These are phyloP conservation scores for Petrea volubilis DNA, from an alignment of 257 asterid genomes.

Conservation along the genomic window DNA sequence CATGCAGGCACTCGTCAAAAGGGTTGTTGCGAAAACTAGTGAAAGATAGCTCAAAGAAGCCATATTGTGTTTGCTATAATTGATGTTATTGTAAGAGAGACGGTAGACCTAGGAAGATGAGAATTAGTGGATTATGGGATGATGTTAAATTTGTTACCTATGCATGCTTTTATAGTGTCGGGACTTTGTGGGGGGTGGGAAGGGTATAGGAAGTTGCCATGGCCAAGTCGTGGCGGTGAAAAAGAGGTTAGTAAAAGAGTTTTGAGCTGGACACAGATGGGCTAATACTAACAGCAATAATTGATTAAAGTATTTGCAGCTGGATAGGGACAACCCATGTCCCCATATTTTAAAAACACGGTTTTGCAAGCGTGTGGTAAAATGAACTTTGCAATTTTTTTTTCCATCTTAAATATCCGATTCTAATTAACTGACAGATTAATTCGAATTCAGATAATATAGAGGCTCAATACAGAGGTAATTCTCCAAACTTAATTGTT, in stretches of 20 bases:
- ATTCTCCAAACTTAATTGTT: too few species aligned
- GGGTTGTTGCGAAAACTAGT: background rate
- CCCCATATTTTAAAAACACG: background rate
- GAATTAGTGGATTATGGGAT: background rate
- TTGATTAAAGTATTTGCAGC: background rate
- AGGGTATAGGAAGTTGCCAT: background rate
- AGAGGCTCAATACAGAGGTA: too few species aligned
- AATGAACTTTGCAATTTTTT: background rate
- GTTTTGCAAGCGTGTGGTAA: background rate
- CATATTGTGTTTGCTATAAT: slow-evolving; percentile 3
- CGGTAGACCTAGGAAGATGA: background rate
- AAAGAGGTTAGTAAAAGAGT: background rate
- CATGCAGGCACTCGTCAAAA: background rate
- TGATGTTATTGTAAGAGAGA: background rate
- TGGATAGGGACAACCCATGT: background rate
- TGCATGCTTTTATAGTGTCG: background rate
- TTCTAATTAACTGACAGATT: too few species aligned
- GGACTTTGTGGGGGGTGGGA: background rate
- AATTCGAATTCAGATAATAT: too few species aligned
- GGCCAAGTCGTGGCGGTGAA: background rate
- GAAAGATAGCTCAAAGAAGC: background rate
- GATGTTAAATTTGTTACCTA: background rate
- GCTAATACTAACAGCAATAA: background rate
- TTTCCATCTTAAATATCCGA: too few species aligned
- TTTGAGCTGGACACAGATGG: slow-evolving; percentile 23